phyloP scores from a whole-genome alignment of 345 rosid genomes.

The Eucalyptus shirleyi region DNA sequence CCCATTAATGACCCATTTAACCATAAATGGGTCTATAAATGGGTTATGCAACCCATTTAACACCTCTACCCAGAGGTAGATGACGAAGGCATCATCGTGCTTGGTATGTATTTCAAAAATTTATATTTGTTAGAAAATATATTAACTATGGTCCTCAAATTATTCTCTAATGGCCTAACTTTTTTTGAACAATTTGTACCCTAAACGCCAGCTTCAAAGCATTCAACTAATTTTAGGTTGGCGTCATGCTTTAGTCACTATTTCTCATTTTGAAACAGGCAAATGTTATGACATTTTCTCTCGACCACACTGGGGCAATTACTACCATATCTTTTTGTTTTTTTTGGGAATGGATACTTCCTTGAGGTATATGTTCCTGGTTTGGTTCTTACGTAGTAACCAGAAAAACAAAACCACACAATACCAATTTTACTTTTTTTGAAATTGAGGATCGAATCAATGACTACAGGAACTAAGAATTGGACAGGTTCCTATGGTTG shows the following conservation, averaged over 20 bases:
- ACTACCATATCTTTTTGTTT: too few species aligned
- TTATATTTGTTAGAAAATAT: not conserved
- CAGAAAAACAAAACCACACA: not conserved
- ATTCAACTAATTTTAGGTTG: not conserved
- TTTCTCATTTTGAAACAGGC: too few species aligned
- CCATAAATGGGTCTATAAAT: too few species aligned
- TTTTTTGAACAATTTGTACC: not conserved
- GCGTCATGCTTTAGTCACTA: too few species aligned
- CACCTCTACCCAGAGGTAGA: too few species aligned
- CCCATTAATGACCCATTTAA: too few species aligned
- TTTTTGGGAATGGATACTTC: not conserved
- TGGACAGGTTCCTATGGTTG: not conserved
- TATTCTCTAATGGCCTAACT: not conserved
- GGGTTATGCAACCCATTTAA: too few species aligned
- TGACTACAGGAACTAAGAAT: rapidly evolving
- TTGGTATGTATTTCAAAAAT: not conserved
- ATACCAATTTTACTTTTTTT: not conserved
- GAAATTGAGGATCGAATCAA: not conserved
- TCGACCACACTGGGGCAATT: rapidly evolving
- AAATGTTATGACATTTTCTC: too few species aligned
- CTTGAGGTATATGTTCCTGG: not conserved
- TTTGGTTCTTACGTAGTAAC: not conserved
- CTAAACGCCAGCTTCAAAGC: not conserved
- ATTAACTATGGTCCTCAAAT: not conserved
- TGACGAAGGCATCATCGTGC: conserved; percentile 9